Conservation (phyloP, 192 early-diverging fungal genomes). For the Rhizoclosmatium sp. region DNA sequence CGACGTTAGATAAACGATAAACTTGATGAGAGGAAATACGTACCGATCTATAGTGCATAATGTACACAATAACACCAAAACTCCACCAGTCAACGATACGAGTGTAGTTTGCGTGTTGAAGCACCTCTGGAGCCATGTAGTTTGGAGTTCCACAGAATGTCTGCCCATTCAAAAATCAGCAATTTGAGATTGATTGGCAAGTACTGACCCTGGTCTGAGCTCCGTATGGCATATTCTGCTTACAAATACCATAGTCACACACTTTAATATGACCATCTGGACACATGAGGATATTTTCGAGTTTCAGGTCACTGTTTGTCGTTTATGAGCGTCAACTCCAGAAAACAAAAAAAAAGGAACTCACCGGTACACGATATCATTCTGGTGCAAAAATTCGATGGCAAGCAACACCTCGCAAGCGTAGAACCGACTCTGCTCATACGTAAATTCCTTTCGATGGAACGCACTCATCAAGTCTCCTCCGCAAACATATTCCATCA, state of each 20-base stretch:
- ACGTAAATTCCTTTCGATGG: slow-evolving; percentile 76
- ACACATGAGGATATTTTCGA: slow-evolving; percentile 92
- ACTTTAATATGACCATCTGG: slow-evolving; percentile 97
- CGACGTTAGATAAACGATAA: neutral
- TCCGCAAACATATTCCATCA: slow-evolving; percentile 97
- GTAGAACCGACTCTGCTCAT: slow-evolving; percentile 91
- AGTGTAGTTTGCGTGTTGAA: slow-evolving; percentile 82
- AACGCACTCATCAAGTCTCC: slow-evolving; percentile 99
- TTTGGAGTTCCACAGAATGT: slow-evolving; percentile 82
- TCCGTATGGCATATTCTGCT: slow-evolving; percentile 72
- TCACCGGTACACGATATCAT: slow-evolving; percentile 87
- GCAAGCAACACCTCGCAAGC: slow-evolving; percentile 94
- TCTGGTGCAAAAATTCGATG: slow-evolving; percentile 92
- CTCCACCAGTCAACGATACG: slow-evolving; percentile 99
- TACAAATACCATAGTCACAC: slow-evolving; percentile 98
- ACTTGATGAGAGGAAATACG: neutral
- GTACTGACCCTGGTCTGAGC: slow-evolving; percentile 39
- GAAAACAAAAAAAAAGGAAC: slow-evolving; percentile 16
- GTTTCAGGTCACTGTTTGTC: slow-evolving; percentile 83
- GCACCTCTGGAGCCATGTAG: slow-evolving; percentile 98
- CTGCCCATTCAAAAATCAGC: neutral
- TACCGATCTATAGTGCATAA: slow-evolving; percentile 64
- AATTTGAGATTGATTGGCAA: neutral
- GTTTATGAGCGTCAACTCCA: neutral
- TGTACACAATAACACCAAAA: slow-evolving; percentile 86